Evolutionary conservation across 495 filamentous ascomycete species (phyloP), one percentile per base, ranked within the genome.

Genomic region (Aspergillus carlsbadensis): DNA sequence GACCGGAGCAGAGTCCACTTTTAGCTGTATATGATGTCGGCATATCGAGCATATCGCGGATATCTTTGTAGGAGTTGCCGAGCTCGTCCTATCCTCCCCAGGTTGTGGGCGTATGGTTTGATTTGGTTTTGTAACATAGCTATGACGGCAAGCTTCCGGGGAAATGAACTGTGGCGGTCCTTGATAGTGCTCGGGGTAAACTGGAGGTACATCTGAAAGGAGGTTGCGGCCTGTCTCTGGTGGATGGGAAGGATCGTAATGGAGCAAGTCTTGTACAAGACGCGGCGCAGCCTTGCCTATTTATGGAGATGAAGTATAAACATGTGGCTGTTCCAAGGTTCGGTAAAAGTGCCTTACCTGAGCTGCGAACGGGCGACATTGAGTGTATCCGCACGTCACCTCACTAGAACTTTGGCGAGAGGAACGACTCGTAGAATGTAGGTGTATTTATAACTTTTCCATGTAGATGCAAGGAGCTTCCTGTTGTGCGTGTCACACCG

Each of bases 221-320:
- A 83, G 54, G 63, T 86, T 86, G 44, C 71, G 75, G 41, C 75
- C 76, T 20, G 68, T 74, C 15, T 60, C 63, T 52, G 73, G 65
- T 22, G 74, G 74, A 50, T 79, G 68, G 18, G 71, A 69, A 20
- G 83, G 78, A 59, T 88, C 83, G 61, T 85, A 86, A 29, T 67
- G 58, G 20, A 73, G 54, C 42, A 88, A 71, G 65, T 87, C 85
- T 54, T 82, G 67, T 40, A 81, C 68, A 48, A 88, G 75, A 44
- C 81, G 79, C 10, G 84, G 85, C 46, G 83, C 79, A 57, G 81
- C 83, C 71, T 87, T 87, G 57, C 85, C 85, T 83, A 52, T 20
- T 29, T 39, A 29, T 58, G 43, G 62, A 15, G 35, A 43, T 13
- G 26, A 39, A 24, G 8, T 41, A 47, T 56, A 22, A 47, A 26